Conservation (phyloP, 805 yeast genomes). For the Wickerhamiella bombiphila region DNA sequence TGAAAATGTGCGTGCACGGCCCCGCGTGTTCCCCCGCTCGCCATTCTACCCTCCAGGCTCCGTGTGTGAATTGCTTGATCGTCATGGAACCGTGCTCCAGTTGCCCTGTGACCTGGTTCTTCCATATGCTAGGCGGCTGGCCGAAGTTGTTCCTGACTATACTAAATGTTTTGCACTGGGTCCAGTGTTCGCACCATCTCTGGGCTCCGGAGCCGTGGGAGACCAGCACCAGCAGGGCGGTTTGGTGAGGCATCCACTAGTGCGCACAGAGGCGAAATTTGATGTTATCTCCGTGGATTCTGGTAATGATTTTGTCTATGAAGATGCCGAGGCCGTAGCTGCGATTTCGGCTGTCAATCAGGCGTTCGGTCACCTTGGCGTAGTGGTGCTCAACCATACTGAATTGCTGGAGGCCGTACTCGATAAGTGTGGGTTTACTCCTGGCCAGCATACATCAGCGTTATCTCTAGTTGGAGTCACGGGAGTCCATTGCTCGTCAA, state of each 20-base stretch:
- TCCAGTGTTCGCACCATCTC: conserved; percentile 48
- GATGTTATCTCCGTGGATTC: conserved; percentile 47
- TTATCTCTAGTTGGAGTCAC: conserved; percentile 60
- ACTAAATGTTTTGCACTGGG: conserved; percentile 62
- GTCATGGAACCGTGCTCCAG: conserved; percentile 76
- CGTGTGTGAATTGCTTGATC: conserved; percentile 69
- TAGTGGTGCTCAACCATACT: conserved; percentile 62
- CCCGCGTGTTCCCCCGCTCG: conserved; percentile 67
- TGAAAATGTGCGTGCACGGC: conserved; percentile 43
- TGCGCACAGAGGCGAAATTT: conserved; percentile 71
- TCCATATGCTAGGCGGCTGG: conserved; percentile 76
- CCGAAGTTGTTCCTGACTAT: conserved; percentile 40
- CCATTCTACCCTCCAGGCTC: conserved; percentile 52
- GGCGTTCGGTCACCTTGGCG: conserved; percentile 23
- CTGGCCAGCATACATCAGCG: conserved; percentile 56
- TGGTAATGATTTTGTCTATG: conserved; percentile 27
- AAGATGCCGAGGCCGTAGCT: conserved; percentile 82
- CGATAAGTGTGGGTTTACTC: conserved; percentile 68
- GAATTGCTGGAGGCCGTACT: conserved; percentile 62
- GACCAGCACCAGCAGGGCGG: conserved; percentile 26
- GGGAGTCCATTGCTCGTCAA: conserved; percentile 52
- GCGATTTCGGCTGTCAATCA: conserved; percentile 37
- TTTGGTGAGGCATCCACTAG: conserved; percentile 68
- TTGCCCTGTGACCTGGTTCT: conserved; percentile 79
- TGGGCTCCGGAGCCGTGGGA: conserved; percentile 4